A percentile compares a stretch with the other conserved stretches of the same genome.
Evolutionary conservation across 2,329 filamentous ascomycete species (phyloP).

Genomic region (Plectosphaerella cucumerina): DNA sequence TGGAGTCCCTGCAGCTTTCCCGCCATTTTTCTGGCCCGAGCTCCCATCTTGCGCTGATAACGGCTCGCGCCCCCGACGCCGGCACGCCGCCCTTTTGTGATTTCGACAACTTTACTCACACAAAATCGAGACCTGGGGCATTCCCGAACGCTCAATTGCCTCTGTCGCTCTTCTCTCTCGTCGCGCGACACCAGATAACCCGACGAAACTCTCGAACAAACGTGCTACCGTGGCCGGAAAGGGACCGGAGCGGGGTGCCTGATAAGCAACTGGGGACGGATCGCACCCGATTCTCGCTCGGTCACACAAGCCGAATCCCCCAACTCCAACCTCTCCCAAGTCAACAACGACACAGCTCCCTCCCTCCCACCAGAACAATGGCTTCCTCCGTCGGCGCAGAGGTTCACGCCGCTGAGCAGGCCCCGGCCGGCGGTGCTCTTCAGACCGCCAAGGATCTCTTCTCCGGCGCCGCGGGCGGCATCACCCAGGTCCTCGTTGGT

Average conservation of each 20-base stretch:
- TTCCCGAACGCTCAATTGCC: not conserved
- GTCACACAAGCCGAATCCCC: too few relatives aligned
- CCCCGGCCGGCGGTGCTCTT: conserved; percentile 28
- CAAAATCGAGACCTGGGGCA: not conserved
- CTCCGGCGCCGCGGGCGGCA: conserved; percentile 82
- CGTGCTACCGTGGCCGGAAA: too few relatives aligned
- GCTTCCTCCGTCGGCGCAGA: conserved; percentile 25
- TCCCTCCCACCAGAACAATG: not conserved
- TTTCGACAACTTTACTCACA: not conserved
- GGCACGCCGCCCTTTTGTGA: not conserved
- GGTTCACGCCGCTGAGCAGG: conserved; percentile 18
- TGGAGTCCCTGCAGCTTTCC: not conserved
- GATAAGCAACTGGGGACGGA: too few relatives aligned
- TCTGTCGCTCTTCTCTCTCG: too few relatives aligned
- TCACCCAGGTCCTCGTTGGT: conserved; percentile 94
- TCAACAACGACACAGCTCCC: too few relatives aligned
- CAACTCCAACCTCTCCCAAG: too few relatives aligned
- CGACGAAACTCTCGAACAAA: too few relatives aligned
- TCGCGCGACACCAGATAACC: too few relatives aligned
- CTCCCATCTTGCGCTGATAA: not conserved
- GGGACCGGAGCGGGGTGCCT: too few relatives aligned
- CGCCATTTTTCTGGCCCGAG: not conserved
- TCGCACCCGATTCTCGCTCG: too few relatives aligned
- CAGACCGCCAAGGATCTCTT: conserved; percentile 85
- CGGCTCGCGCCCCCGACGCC: not conserved